Base-by-base conservation (phyloP, 768 basidiomycete species). In the Tephrocybe sp. region DNA sequence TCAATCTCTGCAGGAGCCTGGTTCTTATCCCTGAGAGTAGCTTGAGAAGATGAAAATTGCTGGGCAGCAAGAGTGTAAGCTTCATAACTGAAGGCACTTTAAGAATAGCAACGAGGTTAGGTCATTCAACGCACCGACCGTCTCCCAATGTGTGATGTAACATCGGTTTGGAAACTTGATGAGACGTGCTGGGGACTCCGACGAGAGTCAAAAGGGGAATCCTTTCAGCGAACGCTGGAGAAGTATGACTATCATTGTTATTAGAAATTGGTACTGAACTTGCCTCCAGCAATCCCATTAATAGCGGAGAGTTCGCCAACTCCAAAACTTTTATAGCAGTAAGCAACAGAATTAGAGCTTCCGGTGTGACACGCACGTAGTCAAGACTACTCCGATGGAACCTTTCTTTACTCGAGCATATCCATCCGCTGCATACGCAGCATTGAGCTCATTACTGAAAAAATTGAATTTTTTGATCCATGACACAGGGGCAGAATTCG, bases 251-350 rank as follows among this genome's bases (percentile, higher is more conserved):
- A 27, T 36, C 9, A 44, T 22, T 4, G 12, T 31, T 8, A 12
- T 3, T 31, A 29, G 39, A 8, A 15, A n/a, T 49, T 23, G 25
- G 31, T 1, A 11, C 39, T 9, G 6, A 5, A 54, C 72, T 50
- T 57, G 80, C 86, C 81, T 58, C 86, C 86, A 23, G 87, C 90
- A 53, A 94, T 80, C 34, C 89, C 88, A 57, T 91, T 91, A 29
- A 88, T 83, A 3, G 93, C 92, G 31, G 86, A 88, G 37, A 95
- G 69, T 64, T 97, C 94, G 13, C 94, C 94, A n/a, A 97, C 94
- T 47, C 94, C 94, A 56, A 94, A 95, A 2, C 86, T 88, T 45
- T 4, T 16, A 1, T 16, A 38, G 27, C 41, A 11, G 29, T 31
- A 50, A 18, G 56, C 45, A 19, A 23, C 25, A n/a, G 29, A 30